Percentiles rank a stretch among this genome's conserved stretches.
Evolutionary conservation across 176 grass and related monocot species (phyloP).

Genomic region (Typha latifolia): DNA sequence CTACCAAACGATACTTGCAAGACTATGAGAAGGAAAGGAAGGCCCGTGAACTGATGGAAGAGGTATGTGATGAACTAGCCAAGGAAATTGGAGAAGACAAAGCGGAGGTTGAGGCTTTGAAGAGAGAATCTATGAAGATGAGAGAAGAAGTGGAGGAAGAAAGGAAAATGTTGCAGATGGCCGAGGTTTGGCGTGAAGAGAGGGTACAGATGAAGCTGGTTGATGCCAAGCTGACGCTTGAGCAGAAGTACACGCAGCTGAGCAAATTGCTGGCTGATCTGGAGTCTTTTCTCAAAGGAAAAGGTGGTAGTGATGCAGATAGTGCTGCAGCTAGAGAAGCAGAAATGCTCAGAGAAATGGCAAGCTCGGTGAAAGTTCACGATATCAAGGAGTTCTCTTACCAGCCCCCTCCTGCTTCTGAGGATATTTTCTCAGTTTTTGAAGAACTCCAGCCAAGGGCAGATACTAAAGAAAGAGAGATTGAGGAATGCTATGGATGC

Average conservation of each 20-base stretch:
- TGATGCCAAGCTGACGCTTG: conserved; percentile 31
- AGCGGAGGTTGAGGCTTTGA: conserved; percentile 42
- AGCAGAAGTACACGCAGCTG: conserved; percentile 51
- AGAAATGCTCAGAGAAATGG: conserved; percentile 41
- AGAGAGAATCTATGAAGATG: conserved; percentile 31
- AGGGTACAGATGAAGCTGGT: conserved; percentile 52
- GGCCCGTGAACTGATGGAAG: conserved; percentile 58
- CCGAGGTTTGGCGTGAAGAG: conserved; percentile 55
- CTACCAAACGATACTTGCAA: conserved; percentile 21
- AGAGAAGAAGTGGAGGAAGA: conserved; percentile 54
- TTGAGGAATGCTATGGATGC: conserved; percentile 4
- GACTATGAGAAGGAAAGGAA: conserved; percentile 34
- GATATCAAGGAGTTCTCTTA: conserved; percentile 49
- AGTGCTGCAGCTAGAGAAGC: conserved; percentile 30
- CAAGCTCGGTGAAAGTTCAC: conserved; percentile 31
- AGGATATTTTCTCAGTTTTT: conserved; percentile 50
- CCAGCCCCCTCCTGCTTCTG: conserved; percentile 40
- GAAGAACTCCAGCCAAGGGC: conserved; percentile 52
- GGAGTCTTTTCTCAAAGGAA: conserved; percentile 55
- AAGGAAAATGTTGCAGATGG: conserved; percentile 52
- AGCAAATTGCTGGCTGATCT: conserved; percentile 48
- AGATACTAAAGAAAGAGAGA: conserved; percentile 21
- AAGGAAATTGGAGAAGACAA: conserved; percentile 53
- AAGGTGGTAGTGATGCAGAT: conserved; percentile 20
- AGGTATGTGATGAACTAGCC: conserved; percentile 41